phyloP scores from a whole-genome alignment of 805 yeast species.

The Sungouiella thailandica region DNA sequence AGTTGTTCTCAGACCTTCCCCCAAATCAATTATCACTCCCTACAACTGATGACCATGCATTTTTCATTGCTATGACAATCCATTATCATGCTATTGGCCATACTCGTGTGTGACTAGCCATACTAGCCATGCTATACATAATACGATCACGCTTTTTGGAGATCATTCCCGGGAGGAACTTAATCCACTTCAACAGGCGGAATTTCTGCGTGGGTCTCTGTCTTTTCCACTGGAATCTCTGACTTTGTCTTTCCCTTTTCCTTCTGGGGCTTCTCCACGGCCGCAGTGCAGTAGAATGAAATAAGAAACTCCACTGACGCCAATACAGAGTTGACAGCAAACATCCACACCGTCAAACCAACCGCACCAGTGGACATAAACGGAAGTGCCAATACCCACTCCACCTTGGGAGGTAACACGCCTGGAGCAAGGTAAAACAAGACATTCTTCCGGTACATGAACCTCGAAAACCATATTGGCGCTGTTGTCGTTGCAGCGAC shows the following conservation, averaged over 20 bases:
- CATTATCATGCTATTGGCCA: too few species aligned
- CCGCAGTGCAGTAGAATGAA: slow-evolving; percentile 14
- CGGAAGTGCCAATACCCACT: slow-evolving; percentile 60
- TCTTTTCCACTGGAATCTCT: slow-evolving; percentile 4
- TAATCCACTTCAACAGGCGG: background rate
- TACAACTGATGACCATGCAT: too few species aligned
- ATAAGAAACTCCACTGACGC: slow-evolving; percentile 10
- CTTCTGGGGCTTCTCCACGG: slow-evolving; percentile 12
- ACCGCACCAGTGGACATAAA: slow-evolving; percentile 58
- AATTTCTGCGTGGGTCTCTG: background rate
- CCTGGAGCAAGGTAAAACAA: slow-evolving; percentile 58
- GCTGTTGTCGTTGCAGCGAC: slow-evolving; percentile 39
- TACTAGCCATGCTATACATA: too few species aligned
- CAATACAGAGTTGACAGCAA: slow-evolving; percentile 32
- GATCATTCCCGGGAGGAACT: too few species aligned
- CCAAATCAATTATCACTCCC: too few species aligned
- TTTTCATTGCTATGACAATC: too few species aligned
- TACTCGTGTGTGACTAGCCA: too few species aligned
- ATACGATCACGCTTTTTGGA: too few species aligned
- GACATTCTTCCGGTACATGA: slow-evolving; percentile 49
- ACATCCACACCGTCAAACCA: slow-evolving; percentile 57
- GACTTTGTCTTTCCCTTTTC: too few species aligned
- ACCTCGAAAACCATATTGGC: slow-evolving; percentile 45
- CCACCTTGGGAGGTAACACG: slow-evolving; percentile 49
- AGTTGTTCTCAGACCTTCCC: too few species aligned